These are phyloP conservation scores for Euryodendron excelsum DNA, from an alignment of 148 eudicot species.

Conservation along the genomic window DNA sequence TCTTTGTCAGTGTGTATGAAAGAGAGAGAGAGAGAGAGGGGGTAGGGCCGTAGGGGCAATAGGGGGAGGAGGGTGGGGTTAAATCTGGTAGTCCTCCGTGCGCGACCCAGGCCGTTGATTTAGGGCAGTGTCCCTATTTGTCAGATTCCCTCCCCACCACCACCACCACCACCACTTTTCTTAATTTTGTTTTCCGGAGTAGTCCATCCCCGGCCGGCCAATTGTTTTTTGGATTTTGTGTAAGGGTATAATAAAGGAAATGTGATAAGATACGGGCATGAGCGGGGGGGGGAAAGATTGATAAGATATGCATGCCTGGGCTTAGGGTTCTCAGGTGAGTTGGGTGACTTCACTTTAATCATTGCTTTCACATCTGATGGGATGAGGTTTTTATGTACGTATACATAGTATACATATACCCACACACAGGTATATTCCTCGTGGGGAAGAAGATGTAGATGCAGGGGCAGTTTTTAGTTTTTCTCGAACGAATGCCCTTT, in stretches of 20 bases:
- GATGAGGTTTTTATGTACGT: no score
- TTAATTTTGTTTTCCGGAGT: constrained; percentile 4
- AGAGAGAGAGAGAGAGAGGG: neutral
- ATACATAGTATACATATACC: neutral
- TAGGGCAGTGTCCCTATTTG: constrained; percentile 33
- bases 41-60: neutral
- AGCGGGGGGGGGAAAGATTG: constrained; percentile 23
- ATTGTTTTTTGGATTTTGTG: neutral
- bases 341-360: constrained; percentile 25
- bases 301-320: constrained; percentile 34
- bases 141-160: constrained; percentile 15
- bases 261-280: constrained; percentile 21
- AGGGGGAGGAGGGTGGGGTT: neutral
- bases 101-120: constrained; percentile 34
- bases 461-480: no score
- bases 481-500: no score
- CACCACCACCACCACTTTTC: no score
- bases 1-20: no score
- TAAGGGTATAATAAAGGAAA: constrained; percentile 14
- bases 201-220: neutral
- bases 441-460: no score
- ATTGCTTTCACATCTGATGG: constrained; percentile 23
- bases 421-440: neutral
- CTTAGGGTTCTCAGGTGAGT: constrained; percentile 26
- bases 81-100: constrained; percentile 25